Evolutionary conservation across 2,329 filamentous ascomycete genomes (phyloP).

Genomic region (Sporothrix phasma): DNA sequence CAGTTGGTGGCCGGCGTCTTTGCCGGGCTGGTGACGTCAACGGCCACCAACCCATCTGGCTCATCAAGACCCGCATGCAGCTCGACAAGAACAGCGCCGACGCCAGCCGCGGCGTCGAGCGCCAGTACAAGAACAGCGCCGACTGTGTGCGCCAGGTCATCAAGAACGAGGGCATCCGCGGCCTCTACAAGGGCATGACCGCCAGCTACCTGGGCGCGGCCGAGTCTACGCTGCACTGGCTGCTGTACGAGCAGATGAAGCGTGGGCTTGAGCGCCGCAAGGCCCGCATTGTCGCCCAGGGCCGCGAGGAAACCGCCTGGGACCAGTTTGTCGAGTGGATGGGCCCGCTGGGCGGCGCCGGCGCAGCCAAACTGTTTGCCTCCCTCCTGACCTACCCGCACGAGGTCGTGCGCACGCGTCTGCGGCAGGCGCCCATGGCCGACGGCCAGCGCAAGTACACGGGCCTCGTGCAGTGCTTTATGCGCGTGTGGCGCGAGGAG

Average conservation of each 20-base stretch:
- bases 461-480: conserved; percentile 80
- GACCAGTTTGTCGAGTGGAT: conserved; percentile 69
- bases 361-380: conserved; percentile 75
- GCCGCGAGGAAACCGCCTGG: conserved; percentile 56
- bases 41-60: conserved; percentile 91
- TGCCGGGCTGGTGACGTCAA: conserved; percentile 78
- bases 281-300: conserved; percentile 44
- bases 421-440: conserved; percentile 72
- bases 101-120: conserved; percentile 41
- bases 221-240: conserved; percentile 87
- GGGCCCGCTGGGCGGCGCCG: conserved; percentile 69
- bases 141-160: conserved; percentile 81
- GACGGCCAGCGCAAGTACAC: conserved; percentile 73
- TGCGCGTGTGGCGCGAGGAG: conserved; percentile 78
- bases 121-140: conserved; percentile 76
- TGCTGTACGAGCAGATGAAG: conserved; percentile 91
- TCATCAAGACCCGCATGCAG: conserved; percentile 87
- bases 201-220: conserved; percentile 86
- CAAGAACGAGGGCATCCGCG: conserved; percentile 66
- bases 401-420: conserved; percentile 76
- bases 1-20: conserved; percentile 67
- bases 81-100: conserved; percentile 75
- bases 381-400: conserved; percentile 84
- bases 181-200: conserved; percentile 82
- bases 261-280: conserved; percentile 56